These are phyloP conservation scores for Chalciporus sp. DNA, from an alignment of 1,284 basidiomycete genomes.

Conservation along the genomic window DNA sequence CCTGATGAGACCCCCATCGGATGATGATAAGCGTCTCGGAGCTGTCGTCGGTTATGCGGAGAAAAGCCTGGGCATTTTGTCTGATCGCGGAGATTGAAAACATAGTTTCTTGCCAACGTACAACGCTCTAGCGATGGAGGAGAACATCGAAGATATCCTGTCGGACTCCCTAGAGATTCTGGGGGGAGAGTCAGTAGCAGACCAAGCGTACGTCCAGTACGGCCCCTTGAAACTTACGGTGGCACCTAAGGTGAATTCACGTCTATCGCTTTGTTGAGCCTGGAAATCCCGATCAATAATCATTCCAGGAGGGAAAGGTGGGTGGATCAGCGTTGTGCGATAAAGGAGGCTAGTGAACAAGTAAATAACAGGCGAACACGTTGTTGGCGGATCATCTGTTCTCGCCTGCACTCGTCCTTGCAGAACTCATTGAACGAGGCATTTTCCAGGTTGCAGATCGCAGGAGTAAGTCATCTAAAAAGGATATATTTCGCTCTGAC, in stretches of 20 bases:
- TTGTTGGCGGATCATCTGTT: slow-evolving; percentile 73
- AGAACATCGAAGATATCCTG: slow-evolving; percentile 47
- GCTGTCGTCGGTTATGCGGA: slow-evolving; percentile 18
- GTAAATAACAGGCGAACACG: slow-evolving; percentile 56
- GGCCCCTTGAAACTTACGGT: slow-evolving; percentile 51
- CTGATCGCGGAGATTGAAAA: slow-evolving; percentile 31
- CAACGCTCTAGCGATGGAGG: slow-evolving; percentile 3
- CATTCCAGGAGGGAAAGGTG: slow-evolving; percentile 59
- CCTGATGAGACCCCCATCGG: too few relatives aligned
- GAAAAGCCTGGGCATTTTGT: neutral
- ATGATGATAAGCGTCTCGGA: slow-evolving; percentile 9
- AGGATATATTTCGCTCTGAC: neutral
- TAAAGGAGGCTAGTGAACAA: slow-evolving; percentile 1
- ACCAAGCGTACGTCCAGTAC: slow-evolving; percentile 45
- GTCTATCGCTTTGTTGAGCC: slow-evolving; percentile 1
- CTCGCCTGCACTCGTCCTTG: slow-evolving; percentile 65
- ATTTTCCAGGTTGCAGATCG: slow-evolving; percentile 38
- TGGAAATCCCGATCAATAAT: slow-evolving; percentile 12
- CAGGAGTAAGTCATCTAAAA: slow-evolving; percentile 15
- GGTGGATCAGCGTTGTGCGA: slow-evolving; percentile 8
- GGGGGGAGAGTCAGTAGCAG: slow-evolving; percentile 41
- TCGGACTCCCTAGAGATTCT: slow-evolving; percentile 51
- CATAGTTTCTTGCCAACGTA: neutral
- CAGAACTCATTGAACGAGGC: slow-evolving; percentile 62
- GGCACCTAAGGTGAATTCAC: slow-evolving; percentile 51